Evolutionary conservation across 2,329 filamentous ascomycete genomes (phyloP), one percentile per base, ranked within the genome.

Genomic region (Alternaria incomplexa): DNA sequence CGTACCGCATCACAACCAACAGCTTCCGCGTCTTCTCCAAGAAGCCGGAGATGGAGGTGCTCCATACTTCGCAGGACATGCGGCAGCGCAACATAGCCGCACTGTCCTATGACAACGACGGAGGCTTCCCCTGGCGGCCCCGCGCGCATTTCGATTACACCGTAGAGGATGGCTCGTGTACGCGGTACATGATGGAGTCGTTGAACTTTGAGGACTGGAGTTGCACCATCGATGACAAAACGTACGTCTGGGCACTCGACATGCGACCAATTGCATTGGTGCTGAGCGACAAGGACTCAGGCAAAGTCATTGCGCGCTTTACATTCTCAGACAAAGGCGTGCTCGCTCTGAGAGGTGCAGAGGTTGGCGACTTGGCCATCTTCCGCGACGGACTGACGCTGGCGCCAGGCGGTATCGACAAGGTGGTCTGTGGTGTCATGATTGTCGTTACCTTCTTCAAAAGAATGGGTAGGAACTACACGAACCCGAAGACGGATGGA

Each of bases 51-150:
- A 72, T 77, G 64, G 70, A 78, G 44, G 57, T 79, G 28, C 59
- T 73, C 10, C 70, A 73, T 28, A 70, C 69, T 6, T 51, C 53
- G 5, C 62, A 54, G 30, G 69, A 65, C n/a, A 58, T 59, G 26
- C 57, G 56, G 6, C 69, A 74, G 61, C 65, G 72, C 13, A 69
- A 63, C 17, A 63, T 77, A n/a, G 72, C 72, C 7, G 62, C 63
- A 0, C 73, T 78, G 15, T 64, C 62, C 9, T 79, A 77, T 40
- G 70, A 74, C 53, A 69, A 72, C 20, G 54, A 75, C 43, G 75
- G 76, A 1, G 73, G 75, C 1, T 46, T 77, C 10, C 77, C 77
- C 0, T 78, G 77, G 77, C 68, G 76, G 25, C 76, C 76, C 30
- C 71, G 76, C 11, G 77, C 77, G 12, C 69, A 71, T 45, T 73